Evolutionary conservation across 768 basidiomycete species (phyloP).

Genomic region (Dioszegia crocea): DNA sequence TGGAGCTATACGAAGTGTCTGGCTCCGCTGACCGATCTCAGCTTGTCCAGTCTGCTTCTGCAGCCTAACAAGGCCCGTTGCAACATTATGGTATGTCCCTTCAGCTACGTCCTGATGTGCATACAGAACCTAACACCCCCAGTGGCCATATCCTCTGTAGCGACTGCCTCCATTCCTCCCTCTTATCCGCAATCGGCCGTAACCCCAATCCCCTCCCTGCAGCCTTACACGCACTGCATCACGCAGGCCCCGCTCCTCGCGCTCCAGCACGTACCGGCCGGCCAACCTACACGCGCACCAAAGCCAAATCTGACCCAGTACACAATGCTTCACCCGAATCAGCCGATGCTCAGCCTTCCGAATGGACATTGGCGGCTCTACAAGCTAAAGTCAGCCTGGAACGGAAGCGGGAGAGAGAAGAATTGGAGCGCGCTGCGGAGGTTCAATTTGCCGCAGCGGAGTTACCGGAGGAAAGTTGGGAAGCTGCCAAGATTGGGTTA

Average conservation of each 20-base stretch:
- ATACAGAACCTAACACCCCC: background rate
- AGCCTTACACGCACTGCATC: background rate
- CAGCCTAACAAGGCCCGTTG: constrained; percentile 24
- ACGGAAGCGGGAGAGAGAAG: background rate
- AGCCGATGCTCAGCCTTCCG: background rate
- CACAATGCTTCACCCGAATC: background rate
- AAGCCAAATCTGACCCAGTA: background rate
- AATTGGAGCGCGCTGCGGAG: constrained; percentile 6
- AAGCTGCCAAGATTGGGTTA: background rate
- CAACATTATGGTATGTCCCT: constrained; percentile 32
- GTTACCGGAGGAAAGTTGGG: constrained; percentile 6
- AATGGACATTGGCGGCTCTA: constrained; percentile 1
- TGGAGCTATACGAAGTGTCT: no score
- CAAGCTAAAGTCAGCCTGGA: background rate
- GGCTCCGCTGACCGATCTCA: constrained; percentile 13
- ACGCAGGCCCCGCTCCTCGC: background rate
- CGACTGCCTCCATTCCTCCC: constrained; percentile 30
- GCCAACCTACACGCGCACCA: background rate
- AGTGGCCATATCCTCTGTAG: constrained; percentile 42
- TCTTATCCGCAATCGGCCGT: constrained; percentile 31
- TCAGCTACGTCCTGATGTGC: background rate
- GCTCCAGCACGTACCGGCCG: background rate
- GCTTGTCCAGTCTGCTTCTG: constrained; percentile 41
- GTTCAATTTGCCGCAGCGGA: constrained; percentile 3
- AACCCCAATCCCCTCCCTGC: constrained; percentile 27